phyloP scores from a whole-genome alignment of 2,329 filamentous ascomycete genomes.

The Penicillium decumbens region DNA sequence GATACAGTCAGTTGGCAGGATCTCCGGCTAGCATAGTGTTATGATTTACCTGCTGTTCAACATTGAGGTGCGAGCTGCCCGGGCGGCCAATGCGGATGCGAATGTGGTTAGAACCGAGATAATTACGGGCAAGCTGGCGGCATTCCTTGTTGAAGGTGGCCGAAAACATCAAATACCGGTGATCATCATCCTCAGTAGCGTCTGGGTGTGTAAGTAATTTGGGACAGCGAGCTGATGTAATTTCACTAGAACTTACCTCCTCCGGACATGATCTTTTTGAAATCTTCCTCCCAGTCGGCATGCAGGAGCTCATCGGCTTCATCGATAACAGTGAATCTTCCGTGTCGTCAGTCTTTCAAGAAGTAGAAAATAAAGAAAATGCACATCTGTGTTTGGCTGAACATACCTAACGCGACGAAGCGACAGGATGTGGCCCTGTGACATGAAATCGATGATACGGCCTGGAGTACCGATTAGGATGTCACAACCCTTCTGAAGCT shows the following conservation, averaged over 20 bases:
- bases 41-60: constrained; percentile 59
- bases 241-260: constrained; percentile 58
- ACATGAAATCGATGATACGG: constrained; percentile 78
- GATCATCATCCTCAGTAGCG: constrained; percentile 69
- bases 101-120: constrained; percentile 68
- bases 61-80: constrained; percentile 76
- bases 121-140: constrained; percentile 69
- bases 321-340: constrained; percentile 69
- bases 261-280: constrained; percentile 71
- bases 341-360: background rate
- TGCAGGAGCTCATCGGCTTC: constrained; percentile 92
- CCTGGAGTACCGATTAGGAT: constrained; percentile 84
- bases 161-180: constrained; percentile 77
- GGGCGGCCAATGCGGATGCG: constrained; percentile 82
- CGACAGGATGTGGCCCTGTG: constrained; percentile 62
- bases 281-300: constrained; percentile 69
- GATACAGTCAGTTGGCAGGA: background rate
- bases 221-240: background rate
- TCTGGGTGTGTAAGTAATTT: constrained; percentile 41
- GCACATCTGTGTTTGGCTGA: background rate
- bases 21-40: constrained; percentile 2
- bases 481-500: constrained; percentile 81
- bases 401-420: constrained; percentile 68
- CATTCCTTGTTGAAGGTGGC: constrained; percentile 84
- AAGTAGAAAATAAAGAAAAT: background rate